Evolutionary conservation across 768 basidiomycete species (phyloP).

Genomic region (Lactifluus pinguis): DNA sequence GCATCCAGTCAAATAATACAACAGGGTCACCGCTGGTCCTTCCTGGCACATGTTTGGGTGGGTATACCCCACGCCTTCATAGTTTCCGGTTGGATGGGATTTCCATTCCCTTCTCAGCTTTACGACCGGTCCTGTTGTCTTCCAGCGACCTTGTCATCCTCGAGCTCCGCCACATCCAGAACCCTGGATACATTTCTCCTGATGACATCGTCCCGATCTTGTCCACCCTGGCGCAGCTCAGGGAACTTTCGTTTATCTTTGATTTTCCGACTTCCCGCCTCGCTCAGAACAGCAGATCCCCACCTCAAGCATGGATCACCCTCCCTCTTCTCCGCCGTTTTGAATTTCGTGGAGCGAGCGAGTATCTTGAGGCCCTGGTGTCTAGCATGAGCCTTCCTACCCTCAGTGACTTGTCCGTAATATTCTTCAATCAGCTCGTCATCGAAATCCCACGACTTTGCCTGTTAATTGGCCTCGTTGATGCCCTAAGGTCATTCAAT

Average conservation of each 20-base stretch:
- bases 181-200: not conserved
- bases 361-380: slow-evolving; percentile 1
- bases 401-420: not conserved
- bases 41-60: not conserved
- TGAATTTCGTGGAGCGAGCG: not conserved
- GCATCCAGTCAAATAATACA: slow-evolving; percentile 27
- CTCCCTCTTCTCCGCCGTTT: not conserved
- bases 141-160: not conserved
- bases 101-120: not conserved
- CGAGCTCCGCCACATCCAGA: not conserved
- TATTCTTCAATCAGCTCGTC: not conserved
- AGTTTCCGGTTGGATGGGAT: not conserved
- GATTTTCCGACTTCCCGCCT: not conserved
- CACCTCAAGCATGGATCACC: no score
- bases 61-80: not conserved
- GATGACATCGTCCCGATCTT: not conserved
- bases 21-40: slow-evolving; percentile 27
- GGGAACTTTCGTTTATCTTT: not conserved
- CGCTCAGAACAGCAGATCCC: not conserved
- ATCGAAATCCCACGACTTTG: not conserved
- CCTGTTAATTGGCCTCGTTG: not conserved
- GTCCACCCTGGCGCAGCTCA: not conserved
- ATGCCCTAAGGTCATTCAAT: not conserved
- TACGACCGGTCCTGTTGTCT: slow-evolving; percentile 5
- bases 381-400: not conserved